Evolutionary conservation across 2,329 filamentous ascomycete species (phyloP).

Genomic region (Sarocladium kiliense): DNA sequence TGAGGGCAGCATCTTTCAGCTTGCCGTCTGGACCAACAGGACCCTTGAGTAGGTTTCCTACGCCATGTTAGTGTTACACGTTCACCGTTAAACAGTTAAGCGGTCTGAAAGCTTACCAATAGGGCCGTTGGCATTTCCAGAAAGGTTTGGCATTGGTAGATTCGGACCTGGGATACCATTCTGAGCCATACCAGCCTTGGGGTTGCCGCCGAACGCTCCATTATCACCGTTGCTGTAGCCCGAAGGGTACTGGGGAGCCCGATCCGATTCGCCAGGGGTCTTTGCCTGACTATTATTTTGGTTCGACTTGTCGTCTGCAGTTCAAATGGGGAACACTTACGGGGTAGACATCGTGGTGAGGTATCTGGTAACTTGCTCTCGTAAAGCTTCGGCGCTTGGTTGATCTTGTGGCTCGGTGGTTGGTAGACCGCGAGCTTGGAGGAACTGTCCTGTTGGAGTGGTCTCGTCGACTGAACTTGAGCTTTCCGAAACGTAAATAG

Average conservation of each 20-base stretch:
- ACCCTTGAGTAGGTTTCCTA: constrained; percentile 51
- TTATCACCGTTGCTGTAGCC: neutral
- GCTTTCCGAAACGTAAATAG: neutral
- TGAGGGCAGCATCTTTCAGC: constrained; percentile 50
- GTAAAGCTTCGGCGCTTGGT: neutral
- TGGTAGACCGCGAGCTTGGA: neutral
- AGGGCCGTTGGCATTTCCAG: constrained; percentile 19
- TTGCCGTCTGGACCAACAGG: constrained; percentile 52
- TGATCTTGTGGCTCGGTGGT: constrained; percentile 1
- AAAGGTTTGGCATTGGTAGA: constrained; percentile 1
- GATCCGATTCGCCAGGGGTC: neutral
- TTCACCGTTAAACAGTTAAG: neutral
- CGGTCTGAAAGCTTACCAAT: neutral
- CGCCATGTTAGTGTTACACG: neutral
- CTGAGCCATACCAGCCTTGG: neutral
- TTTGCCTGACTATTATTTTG: neutral
- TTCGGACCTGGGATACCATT: neutral
- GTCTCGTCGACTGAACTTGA: neutral
- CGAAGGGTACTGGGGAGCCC: constrained; percentile 3
- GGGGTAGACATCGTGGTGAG: constrained; percentile 2
- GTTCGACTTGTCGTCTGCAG: neutral
- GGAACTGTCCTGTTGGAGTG: constrained; percentile 1
- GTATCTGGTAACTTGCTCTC: neutral
- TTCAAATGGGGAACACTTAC: neutral
- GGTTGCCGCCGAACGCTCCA: neutral